These are phyloP conservation scores for Paecilomyces niveus DNA, from an alignment of 2,329 filamentous ascomycete genomes.

Conservation along the genomic window DNA sequence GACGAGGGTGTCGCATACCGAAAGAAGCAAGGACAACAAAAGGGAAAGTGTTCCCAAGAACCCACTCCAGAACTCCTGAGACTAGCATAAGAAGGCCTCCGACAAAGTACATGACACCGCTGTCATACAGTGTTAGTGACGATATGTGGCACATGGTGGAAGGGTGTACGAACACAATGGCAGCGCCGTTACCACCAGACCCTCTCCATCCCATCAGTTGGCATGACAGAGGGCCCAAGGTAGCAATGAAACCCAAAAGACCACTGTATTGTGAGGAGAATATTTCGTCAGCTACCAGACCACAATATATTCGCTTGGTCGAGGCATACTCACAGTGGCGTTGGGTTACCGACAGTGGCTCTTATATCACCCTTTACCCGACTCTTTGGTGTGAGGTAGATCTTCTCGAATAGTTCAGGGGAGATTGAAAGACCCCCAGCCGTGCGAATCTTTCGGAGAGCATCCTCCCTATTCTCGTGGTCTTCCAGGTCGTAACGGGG, in stretches of 20 bases:
- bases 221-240: conserved; percentile 40
- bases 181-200: not conserved
- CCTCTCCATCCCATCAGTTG: not conserved
- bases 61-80: conserved; percentile 49
- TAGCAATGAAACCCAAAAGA: conserved; percentile 47
- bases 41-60: conserved; percentile 54
- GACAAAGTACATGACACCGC: conserved; percentile 45
- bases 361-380: conserved; percentile 19
- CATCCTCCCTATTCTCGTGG: conserved; percentile 13
- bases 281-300: not conserved
- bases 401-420: conserved; percentile 48
- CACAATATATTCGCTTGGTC: conserved; percentile 40
- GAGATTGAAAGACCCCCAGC: conserved; percentile 49
- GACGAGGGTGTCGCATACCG: conserved; percentile 23
- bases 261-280: conserved; percentile 28
- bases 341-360: conserved; percentile 20
- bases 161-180: not conserved
- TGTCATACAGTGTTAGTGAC: conserved; percentile 14
- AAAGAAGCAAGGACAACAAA: conserved; percentile 51
- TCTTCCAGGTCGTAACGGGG: not conserved
- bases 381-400: conserved; percentile 38
- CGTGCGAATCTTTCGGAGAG: conserved; percentile 41
- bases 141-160: no score
- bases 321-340: conserved; percentile 35
- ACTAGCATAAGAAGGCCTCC: conserved; percentile 49